Percentiles rank a stretch among this genome's conserved stretches.
Conservation (phyloP, 108 stramenopile species). For the Skeletonema potamos region DNA sequence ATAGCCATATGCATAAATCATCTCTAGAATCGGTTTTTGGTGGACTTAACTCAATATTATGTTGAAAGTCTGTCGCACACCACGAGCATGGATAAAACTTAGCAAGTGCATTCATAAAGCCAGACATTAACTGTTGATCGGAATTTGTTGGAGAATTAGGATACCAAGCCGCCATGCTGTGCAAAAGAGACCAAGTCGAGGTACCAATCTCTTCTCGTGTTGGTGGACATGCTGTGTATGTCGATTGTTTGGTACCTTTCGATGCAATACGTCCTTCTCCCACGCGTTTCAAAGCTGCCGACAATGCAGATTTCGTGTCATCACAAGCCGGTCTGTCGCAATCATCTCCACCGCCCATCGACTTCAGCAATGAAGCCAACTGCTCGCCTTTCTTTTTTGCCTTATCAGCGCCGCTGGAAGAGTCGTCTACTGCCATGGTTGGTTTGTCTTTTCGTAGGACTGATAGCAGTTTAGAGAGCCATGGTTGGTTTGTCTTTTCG, state of each 20-base stretch:
- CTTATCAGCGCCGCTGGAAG: constrained; percentile 1
- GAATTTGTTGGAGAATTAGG: constrained; percentile 70
- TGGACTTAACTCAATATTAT: constrained; percentile 65
- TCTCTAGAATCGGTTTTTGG: constrained; percentile 68
- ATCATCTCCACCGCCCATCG: constrained; percentile 54
- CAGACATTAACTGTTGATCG: constrained; percentile 57
- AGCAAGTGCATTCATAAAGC: constrained; percentile 69
- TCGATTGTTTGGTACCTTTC: constrained; percentile 2
- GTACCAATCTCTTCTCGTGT: constrained; percentile 65
- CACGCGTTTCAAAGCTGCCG: constrained; percentile 52
- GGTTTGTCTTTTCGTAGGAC: neutral
- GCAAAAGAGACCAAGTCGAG: constrained; percentile 77
- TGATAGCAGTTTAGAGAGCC: neutral
- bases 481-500: neutral
- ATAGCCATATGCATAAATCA: constrained; percentile 82
- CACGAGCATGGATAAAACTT: constrained; percentile 86
- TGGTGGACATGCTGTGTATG: constrained; percentile 67
- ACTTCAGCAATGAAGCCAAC: constrained; percentile 29
- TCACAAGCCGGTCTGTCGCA: constrained; percentile 89
- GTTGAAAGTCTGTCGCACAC: constrained; percentile 80
- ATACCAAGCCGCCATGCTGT: constrained; percentile 90
- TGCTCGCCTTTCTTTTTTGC: constrained; percentile 1
- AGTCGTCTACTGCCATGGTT: neutral
- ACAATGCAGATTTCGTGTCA: constrained; percentile 61
- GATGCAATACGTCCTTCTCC: constrained; percentile 16